A percentile compares a stretch with the other conserved stretches of the same genome.
phyloP scores from a whole-genome alignment of 768 basidiomycete species.

The Lentinula edodes region DNA sequence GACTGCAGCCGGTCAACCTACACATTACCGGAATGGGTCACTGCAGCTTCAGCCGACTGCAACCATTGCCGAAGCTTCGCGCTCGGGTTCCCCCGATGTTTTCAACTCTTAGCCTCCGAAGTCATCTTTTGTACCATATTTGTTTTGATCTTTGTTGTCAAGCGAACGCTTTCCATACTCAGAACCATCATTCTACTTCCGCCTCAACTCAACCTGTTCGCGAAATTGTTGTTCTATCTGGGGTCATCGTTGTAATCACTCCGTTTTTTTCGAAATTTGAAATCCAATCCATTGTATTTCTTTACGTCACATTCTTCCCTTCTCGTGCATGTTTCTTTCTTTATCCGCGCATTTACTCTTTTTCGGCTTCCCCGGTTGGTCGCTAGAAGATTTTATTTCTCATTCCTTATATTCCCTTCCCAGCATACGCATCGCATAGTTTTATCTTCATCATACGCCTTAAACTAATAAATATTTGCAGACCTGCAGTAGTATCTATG shows the following conservation, averaged over 20 bases:
- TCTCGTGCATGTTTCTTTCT: neutral
- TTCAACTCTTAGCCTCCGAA: neutral
- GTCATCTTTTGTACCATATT: neutral
- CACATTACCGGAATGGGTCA: neutral
- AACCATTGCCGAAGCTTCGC: constrained; percentile 36
- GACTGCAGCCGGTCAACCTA: constrained; percentile 9
- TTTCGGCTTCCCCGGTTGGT: neutral
- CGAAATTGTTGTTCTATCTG: neutral
- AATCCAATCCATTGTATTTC: neutral
- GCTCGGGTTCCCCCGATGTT: constrained; percentile 32
- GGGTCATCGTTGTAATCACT: no score
- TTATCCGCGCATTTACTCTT: neutral
- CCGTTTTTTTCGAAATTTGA: neutral
- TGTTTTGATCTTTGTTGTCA: neutral
- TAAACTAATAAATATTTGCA: neutral
- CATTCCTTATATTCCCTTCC: neutral
- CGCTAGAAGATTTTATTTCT: neutral
- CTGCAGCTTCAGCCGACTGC: constrained; percentile 24
- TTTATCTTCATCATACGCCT: neutral
- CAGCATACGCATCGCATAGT: neutral
- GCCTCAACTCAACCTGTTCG: no score
- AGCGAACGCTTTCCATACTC: neutral
- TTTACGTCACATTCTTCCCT: neutral
- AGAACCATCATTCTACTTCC: no score
- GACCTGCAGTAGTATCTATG: neutral